These are phyloP conservation scores for Fusarium dlaminii DNA, from an alignment of 2,329 filamentous ascomycete species.

Conservation along the genomic window DNA sequence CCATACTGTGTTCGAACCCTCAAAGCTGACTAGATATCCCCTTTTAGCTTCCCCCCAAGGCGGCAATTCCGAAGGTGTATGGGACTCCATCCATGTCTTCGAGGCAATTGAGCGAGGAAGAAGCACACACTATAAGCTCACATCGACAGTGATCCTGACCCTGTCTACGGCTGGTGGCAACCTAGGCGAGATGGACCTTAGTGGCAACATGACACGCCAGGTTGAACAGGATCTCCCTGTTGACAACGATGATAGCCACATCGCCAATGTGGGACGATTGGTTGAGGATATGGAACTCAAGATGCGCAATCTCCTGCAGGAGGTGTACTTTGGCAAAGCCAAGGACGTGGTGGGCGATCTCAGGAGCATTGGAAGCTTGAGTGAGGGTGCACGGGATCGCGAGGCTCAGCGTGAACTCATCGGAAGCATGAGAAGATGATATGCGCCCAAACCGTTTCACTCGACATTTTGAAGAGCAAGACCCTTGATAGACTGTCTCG, in stretches of 20 bases:
- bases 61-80: constrained; percentile 78
- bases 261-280: constrained; percentile 91
- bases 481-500: constrained; percentile 24
- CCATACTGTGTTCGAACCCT: neutral
- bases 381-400: constrained; percentile 83
- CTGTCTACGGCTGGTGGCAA: constrained; percentile 69
- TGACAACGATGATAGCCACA: constrained; percentile 90
- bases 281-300: constrained; percentile 99
- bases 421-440: constrained; percentile 63
- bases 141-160: constrained; percentile 93
- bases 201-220: constrained; percentile 97
- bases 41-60: constrained; percentile 70
- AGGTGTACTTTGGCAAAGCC: constrained; percentile 99
- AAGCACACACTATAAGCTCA: constrained; percentile 96
- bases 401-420: constrained; percentile 92
- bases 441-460: neutral
- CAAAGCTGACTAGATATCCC: constrained; percentile 16
- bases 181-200: constrained; percentile 88
- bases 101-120: constrained; percentile 93
- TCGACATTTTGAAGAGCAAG: constrained; percentile 16
- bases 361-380: constrained; percentile 84
- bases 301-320: constrained; percentile 97
- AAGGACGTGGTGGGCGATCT: constrained; percentile 98
- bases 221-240: constrained; percentile 91
- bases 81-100: constrained; percentile 99